Evolutionary conservation across 768 basidiomycete genomes (phyloP), one percentile per base, ranked within the genome.

Genomic region (Austroboletus eburneus): DNA sequence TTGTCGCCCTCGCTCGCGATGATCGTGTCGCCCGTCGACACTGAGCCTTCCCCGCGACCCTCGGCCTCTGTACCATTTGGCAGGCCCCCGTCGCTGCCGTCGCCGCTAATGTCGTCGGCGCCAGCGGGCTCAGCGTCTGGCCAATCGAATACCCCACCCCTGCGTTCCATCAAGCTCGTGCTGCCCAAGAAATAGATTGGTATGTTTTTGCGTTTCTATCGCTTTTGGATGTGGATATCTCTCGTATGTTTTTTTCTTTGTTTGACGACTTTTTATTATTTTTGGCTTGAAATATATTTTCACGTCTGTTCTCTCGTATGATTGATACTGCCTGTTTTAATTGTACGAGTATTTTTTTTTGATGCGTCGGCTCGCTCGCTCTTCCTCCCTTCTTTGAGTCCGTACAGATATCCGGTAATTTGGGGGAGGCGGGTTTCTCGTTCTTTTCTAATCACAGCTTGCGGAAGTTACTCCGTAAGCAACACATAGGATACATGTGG

Each of bases 1-100:
- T 53, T 66, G 3, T 66, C 65, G 5, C 65, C 65, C 12, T 66
- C 65, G 7, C 60, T 66, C 8, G 65, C 65, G 9, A 66, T 68
- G 65, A 66, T 66, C 33, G 65, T 66, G 23, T 66, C 65, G 21
- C 65, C 65, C 5, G 54, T 66, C 21, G 65, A 66, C 33, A 54
- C 65, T 0, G 65, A 68, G 30, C 65, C 64, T 1, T 66, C 65
- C 18, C 59, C 65, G 22, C 64, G 66, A n/a, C 49, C 56, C 1
- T 50, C 59, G n/a, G 54, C 66, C 20, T 62, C 66, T 2, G 50
- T 61, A 20, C 27, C 62, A 9, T 68, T 43, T 18, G 46, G 41
- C 17, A 46, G 3, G 21, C 50, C 50, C 3, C 49, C 51, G 3
- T 39, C 45, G 2, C 59, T 46, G 1, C 55, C 63, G 4, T 57